These are phyloP conservation scores for Malassezia slooffiae DNA, from an alignment of 1,284 basidiomycete genomes.

Conservation along the genomic window DNA sequence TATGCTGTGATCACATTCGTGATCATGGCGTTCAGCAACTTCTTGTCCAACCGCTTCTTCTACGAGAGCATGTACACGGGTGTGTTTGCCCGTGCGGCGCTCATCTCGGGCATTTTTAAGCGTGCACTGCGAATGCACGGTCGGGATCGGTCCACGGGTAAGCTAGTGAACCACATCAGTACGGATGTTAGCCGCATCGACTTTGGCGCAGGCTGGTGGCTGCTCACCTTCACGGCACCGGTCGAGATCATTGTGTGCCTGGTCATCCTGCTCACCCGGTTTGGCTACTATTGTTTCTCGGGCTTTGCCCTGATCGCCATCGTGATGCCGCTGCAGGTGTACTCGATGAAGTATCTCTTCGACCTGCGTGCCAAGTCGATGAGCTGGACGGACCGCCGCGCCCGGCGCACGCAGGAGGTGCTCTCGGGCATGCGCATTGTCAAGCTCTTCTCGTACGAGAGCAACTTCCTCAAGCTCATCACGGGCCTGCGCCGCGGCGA, in stretches of 20 bases:
- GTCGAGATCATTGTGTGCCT: conserved; percentile 45
- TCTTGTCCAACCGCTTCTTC: conserved; percentile 62
- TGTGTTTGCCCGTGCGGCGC: conserved; percentile 69
- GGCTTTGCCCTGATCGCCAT: conserved; percentile 67
- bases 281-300: conserved; percentile 70
- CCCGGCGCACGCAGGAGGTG: conserved; percentile 42
- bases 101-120: conserved; percentile 78
- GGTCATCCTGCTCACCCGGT: conserved; percentile 60
- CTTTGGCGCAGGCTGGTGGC: conserved; percentile 71
- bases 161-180: conserved; percentile 81
- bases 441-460: conserved; percentile 40
- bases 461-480: conserved; percentile 54
- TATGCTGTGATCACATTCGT: conserved; percentile 15
- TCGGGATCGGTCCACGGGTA: conserved; percentile 70
- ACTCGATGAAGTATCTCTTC: conserved; percentile 67
- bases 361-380: conserved; percentile 63
- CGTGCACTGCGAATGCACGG: conserved; percentile 67
- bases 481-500: conserved; percentile 63
- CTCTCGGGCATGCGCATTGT: conserved; percentile 44
- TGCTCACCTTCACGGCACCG: conserved; percentile 64
- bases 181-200: conserved; percentile 85
- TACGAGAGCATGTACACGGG: conserved; percentile 50
- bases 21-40: conserved; percentile 10
- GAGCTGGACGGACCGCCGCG: conserved; percentile 68
- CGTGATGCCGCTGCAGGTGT: conserved; percentile 58